phyloP scores from a whole-genome alignment of 805 yeast genomes.

The Aciculoconidium aculeatum region DNA sequence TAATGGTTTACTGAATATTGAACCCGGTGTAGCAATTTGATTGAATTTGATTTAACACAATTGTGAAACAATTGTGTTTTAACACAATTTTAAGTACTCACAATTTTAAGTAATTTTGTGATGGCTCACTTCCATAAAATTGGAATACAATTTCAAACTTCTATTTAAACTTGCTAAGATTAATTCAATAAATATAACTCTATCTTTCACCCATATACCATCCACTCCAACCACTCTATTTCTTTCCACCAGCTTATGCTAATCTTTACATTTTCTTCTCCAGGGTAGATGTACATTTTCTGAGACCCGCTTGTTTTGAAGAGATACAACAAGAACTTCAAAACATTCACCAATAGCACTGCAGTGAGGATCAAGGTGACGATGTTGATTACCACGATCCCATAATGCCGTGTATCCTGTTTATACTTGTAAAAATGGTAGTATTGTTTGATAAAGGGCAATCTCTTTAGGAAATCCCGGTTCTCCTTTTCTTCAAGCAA shows the following conservation, averaged over 20 bases:
- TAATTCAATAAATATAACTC: too few species aligned
- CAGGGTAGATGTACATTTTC: slow-evolving; percentile 4
- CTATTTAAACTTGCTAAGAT: too few species aligned
- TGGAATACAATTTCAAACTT: too few species aligned
- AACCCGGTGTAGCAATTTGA: too few species aligned
- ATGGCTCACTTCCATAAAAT: too few species aligned
- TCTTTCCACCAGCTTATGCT: slow-evolving; percentile 24
- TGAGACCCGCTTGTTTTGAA: slow-evolving; percentile 1
- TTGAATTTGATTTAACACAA: too few species aligned
- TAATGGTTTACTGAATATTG: too few species aligned
- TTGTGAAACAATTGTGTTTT: too few species aligned
- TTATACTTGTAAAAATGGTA: slow-evolving; percentile 19
- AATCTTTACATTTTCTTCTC: slow-evolving; percentile 1
- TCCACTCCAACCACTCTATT: slow-evolving; percentile 25
- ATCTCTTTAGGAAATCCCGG: slow-evolving; percentile 13
- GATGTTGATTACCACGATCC: slow-evolving; percentile 15
- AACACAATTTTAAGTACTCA: too few species aligned
- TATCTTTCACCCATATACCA: slow-evolving; percentile 19
- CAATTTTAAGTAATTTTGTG: too few species aligned
- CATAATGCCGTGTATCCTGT: slow-evolving; percentile 14
- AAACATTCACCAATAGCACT: slow-evolving; percentile 14
- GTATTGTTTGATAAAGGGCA: slow-evolving; percentile 29
- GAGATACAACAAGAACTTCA: slow-evolving; percentile 14
- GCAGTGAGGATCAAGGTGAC: slow-evolving; percentile 18
- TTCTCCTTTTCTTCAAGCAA: slow-evolving; percentile 2